Percentiles rank a stretch among this genome's conserved stretches.
Evolutionary conservation across 1,284 basidiomycete species (phyloP).

Genomic region (Malassezia caprae): DNA sequence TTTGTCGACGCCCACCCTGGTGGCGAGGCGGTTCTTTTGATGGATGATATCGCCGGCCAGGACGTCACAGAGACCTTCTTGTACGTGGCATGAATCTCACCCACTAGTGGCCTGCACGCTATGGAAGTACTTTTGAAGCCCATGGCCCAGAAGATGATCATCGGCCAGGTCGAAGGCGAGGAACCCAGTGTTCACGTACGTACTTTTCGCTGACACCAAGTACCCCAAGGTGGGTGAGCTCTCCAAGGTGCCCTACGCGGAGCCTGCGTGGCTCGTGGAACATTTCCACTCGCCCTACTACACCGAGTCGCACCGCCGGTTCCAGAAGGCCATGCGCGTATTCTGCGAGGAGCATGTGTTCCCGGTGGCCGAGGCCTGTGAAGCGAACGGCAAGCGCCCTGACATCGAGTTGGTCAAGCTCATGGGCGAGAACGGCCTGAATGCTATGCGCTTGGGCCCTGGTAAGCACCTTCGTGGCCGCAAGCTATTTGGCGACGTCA

Average conservation of each 20-base stretch:
- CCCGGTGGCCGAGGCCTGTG: conserved; percentile 36
- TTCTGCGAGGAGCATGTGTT: conserved; percentile 30
- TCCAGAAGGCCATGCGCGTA: conserved; percentile 48
- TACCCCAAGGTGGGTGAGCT: conserved; percentile 26
- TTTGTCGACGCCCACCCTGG: conserved; percentile 45
- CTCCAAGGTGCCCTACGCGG: conserved; percentile 46
- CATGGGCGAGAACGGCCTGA: conserved; percentile 52
- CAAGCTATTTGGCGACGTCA: conserved; percentile 70
- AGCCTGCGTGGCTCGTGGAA: conserved; percentile 36
- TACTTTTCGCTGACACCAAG: background rate
- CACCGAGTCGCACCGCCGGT: conserved; percentile 48
- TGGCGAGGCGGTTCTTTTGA: conserved; percentile 42
- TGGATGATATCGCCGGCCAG: conserved; percentile 44
- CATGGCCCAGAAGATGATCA: conserved; percentile 34
- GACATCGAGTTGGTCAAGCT: conserved; percentile 45
- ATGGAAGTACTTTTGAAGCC: conserved; percentile 42
- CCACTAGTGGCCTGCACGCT: conserved; percentile 36
- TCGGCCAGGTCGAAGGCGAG: conserved; percentile 43
- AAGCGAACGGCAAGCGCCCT: conserved; percentile 42
- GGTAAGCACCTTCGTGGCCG: conserved; percentile 68
- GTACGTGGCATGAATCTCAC: conserved; percentile 4
- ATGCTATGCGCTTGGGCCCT: conserved; percentile 80
- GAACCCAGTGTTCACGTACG: conserved; percentile 31
- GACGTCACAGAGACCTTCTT: conserved; percentile 47
- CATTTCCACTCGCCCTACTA: conserved; percentile 48